These are phyloP conservation scores for Dactylellina parvicollis DNA, from an alignment of 2,329 filamentous ascomycete species.

Conservation along the genomic window DNA sequence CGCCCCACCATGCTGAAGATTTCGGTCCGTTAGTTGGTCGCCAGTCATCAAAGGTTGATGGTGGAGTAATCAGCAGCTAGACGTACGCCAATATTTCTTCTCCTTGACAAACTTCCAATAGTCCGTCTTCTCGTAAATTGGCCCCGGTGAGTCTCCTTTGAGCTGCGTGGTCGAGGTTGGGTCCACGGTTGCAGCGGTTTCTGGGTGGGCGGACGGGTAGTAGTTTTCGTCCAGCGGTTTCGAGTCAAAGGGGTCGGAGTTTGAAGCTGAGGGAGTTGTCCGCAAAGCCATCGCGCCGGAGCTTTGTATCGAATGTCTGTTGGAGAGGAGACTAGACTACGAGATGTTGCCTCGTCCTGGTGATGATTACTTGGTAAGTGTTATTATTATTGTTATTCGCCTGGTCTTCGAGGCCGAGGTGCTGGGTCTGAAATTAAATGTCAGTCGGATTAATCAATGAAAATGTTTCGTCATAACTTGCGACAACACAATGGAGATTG, in stretches of 20 bases:
- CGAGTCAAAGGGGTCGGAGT: background rate
- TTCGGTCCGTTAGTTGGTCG: background rate
- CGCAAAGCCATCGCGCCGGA: background rate
- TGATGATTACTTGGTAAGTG: no score
- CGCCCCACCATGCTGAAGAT: slow-evolving; percentile 35
- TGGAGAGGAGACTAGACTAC: no score
- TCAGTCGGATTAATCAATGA: no score
- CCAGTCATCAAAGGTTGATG: background rate
- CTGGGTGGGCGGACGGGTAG: background rate
- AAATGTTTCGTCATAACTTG: no score
- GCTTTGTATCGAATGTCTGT: no score
- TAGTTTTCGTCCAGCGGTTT: background rate
- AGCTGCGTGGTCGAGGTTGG: background rate
- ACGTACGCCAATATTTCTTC: slow-evolving; percentile 47
- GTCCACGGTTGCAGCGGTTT: background rate
- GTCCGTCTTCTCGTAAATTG: slow-evolving; percentile 20
- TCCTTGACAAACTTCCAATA: slow-evolving; percentile 41
- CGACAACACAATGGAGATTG: no score
- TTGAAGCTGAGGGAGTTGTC: background rate
- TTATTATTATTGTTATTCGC: no score
- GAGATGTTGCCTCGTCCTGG: no score
- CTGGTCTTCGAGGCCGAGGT: no score
- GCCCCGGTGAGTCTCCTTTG: background rate
- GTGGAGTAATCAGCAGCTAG: background rate
- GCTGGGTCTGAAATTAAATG: no score